A percentile compares a stretch with the other conserved stretches of the same genome.
These are phyloP conservation scores for Paralagenidium karlingii DNA, from an alignment of 352 stramenopile species.

Conservation along the genomic window DNA sequence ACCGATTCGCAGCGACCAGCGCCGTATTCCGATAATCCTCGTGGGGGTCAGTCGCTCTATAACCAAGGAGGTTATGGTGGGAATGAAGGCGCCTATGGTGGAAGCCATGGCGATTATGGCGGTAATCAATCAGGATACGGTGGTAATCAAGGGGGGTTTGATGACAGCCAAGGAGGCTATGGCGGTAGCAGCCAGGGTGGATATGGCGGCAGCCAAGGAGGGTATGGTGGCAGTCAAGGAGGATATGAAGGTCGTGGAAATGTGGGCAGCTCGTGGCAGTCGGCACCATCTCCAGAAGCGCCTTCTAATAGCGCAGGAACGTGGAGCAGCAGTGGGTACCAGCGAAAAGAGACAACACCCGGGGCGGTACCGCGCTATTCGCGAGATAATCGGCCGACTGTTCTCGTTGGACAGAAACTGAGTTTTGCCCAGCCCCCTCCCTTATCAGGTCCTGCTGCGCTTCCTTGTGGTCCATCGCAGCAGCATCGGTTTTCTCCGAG, in stretches of 20 bases:
- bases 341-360: constrained; percentile 40
- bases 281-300: constrained; percentile 11
- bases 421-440: constrained; percentile 52
- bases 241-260: too few species aligned
- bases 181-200: constrained; percentile 4
- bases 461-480: constrained; percentile 12
- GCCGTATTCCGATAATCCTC: constrained; percentile 51
- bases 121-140: constrained; percentile 10
- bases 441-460: constrained; percentile 23
- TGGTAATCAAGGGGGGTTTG: constrained; percentile 7
- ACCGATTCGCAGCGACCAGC: constrained; percentile 13
- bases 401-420: constrained; percentile 66
- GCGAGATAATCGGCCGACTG: constrained; percentile 74
- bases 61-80: too few species aligned
- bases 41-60: too few species aligned
- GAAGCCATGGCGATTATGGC: constrained; percentile 10
- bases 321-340: constrained; percentile 73
- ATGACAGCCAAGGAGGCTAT: too few species aligned
- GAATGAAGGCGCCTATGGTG: constrained; percentile 9
- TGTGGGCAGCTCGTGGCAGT: too few species aligned
- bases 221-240: too few species aligned
- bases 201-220: not conserved
- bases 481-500: constrained; percentile 4
- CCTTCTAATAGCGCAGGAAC: constrained; percentile 39
- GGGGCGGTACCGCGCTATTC: constrained; percentile 33